phyloP scores from a whole-genome alignment of 2,329 filamentous ascomycete genomes.

The Colletotrichum spaethianum region DNA sequence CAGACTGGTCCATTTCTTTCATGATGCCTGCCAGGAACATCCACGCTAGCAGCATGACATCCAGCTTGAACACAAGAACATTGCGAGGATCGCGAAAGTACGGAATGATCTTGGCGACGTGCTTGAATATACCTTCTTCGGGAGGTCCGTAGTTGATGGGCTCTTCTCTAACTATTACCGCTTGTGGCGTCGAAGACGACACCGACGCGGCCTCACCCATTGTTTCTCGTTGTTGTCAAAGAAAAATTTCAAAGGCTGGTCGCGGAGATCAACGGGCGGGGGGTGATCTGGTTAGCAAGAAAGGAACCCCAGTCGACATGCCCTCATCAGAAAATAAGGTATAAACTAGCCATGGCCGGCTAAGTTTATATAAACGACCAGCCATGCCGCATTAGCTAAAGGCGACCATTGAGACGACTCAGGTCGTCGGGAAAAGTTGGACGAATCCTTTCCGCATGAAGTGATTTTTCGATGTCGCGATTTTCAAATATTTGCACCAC shows the following conservation, averaged over 20 bases:
- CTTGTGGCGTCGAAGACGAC: constrained; percentile 2
- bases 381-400: neutral
- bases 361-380: constrained; percentile 29
- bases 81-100: constrained; percentile 51
- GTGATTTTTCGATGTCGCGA: constrained; percentile 27
- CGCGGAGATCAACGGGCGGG: neutral
- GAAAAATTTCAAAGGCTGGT: neutral
- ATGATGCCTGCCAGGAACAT: constrained; percentile 48
- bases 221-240: neutral
- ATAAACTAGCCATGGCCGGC: neutral
- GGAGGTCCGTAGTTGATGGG: constrained; percentile 35
- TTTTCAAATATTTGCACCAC: constrained; percentile 20
- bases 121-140: constrained; percentile 38
- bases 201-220: constrained; percentile 26
- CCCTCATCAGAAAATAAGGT: neutral
- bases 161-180: neutral
- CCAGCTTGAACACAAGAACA: constrained; percentile 53
- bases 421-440: neutral
- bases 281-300: neutral
- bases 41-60: constrained; percentile 53
- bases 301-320: neutral
- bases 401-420: constrained; percentile 10
- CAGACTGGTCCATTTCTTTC: constrained; percentile 52
- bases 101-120: constrained; percentile 41
- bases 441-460: constrained; percentile 12